phyloP scores from a whole-genome alignment of 495 filamentous ascomycete species.

The Jackrogersella minutella region DNA sequence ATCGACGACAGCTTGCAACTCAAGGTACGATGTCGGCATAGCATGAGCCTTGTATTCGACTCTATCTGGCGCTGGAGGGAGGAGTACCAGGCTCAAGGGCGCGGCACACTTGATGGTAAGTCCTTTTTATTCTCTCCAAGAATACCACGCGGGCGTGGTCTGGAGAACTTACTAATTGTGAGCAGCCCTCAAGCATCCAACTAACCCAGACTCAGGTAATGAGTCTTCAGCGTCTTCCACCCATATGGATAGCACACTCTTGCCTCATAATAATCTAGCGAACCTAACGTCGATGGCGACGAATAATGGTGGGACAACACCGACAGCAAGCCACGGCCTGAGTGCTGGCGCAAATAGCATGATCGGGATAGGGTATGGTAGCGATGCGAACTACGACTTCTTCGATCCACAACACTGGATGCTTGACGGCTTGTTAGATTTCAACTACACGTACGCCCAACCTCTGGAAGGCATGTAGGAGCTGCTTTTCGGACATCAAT shows the following conservation, averaged over 20 bases:
- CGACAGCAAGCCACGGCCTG: conserved; percentile 55
- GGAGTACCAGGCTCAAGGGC: conserved; percentile 79
- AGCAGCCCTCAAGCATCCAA: conserved; percentile 83
- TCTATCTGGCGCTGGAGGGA: conserved; percentile 94
- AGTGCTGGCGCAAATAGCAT: conserved; percentile 48
- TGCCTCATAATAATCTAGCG: conserved; percentile 48
- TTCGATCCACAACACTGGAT: conserved; percentile 93
- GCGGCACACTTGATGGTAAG: conserved; percentile 80
- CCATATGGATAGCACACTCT: conserved; percentile 62
- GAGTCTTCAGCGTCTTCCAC: conserved; percentile 75
- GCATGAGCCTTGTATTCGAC: conserved; percentile 92
- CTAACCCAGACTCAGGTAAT: conserved; percentile 80
- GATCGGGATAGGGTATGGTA: conserved; percentile 61
- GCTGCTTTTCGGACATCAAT: neutral
- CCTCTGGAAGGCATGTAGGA: conserved; percentile 57
- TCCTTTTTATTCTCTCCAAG: conserved; percentile 31
- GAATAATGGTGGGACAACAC: conserved; percentile 58
- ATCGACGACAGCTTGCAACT: conserved; percentile 81
- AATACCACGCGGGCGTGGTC: conserved; percentile 19
- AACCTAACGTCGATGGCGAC: conserved; percentile 41
- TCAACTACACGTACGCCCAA: conserved; percentile 69
- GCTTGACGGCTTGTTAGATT: conserved; percentile 82
- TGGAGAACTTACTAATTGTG: conserved; percentile 44
- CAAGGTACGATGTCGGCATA: conserved; percentile 88
- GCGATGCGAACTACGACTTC: conserved; percentile 75